Percentiles rank a stretch among this genome's conserved stretches.
Evolutionary conservation across 1,284 basidiomycete genomes (phyloP).

Genomic region (Rhodotorula sp.): DNA sequence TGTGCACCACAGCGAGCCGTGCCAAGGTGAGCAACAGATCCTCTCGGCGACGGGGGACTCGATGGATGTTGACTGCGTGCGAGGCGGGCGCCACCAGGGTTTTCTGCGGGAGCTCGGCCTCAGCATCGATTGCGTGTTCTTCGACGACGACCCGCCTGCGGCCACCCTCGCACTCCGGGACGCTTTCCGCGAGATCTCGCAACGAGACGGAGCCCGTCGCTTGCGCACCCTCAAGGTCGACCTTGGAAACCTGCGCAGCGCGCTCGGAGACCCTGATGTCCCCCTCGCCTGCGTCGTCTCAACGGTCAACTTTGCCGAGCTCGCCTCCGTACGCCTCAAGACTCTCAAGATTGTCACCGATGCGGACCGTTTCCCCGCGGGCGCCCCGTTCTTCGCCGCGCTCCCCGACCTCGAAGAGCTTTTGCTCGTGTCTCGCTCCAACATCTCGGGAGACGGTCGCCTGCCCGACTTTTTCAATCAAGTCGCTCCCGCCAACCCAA

Average conservation of each 20-base stretch:
- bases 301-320: slow-evolving; percentile 20
- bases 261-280: slow-evolving; percentile 9
- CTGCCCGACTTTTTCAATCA: slow-evolving; percentile 26
- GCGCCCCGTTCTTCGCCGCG: slow-evolving; percentile 17
- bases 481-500: background rate
- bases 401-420: slow-evolving; percentile 13
- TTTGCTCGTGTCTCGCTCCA: background rate
- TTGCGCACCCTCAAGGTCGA: slow-evolving; percentile 15
- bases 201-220: slow-evolving; percentile 1
- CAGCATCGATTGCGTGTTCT: background rate
- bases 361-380: slow-evolving; percentile 21
- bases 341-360: background rate
- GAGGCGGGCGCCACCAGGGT: background rate
- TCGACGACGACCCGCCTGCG: background rate
- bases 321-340: slow-evolving; percentile 20
- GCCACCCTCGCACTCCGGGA: slow-evolving; percentile 5
- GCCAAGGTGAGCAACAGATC: slow-evolving; percentile 4
- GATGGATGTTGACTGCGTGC: background rate
- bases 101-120: background rate
- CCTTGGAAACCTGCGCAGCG: background rate
- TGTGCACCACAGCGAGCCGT: slow-evolving; percentile 10
- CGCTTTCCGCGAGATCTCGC: slow-evolving; percentile 12
- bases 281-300: slow-evolving; percentile 5
- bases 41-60: background rate
- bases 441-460: background rate